A percentile compares a stretch with the other conserved stretches of the same genome.
Evolutionary conservation across 1,139 yeast genomes (phyloP).

Genomic region (Yamadazyma diospyri): DNA sequence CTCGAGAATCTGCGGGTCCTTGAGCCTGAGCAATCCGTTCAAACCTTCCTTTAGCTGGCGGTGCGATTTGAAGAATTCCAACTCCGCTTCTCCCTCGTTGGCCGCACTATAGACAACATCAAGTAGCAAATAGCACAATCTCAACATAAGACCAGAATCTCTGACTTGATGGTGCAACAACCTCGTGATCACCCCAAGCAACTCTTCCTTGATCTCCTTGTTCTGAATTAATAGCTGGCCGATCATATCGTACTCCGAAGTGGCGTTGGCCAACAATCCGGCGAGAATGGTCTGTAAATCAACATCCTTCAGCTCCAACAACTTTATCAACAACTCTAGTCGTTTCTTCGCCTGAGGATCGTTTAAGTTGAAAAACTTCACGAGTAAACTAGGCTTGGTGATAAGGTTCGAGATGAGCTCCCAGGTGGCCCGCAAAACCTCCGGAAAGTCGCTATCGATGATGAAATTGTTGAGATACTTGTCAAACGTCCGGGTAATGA

Average conservation of each 20-base stretch:
- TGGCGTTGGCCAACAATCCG: conserved; percentile 49
- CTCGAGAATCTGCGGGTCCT: conserved; percentile 18
- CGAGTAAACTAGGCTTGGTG: conserved; percentile 41
- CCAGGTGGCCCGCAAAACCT: conserved; percentile 44
- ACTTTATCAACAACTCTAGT: conserved; percentile 33
- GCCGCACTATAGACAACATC: conserved; percentile 28
- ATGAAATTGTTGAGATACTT: conserved; percentile 33
- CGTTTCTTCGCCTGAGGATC: conserved; percentile 25
- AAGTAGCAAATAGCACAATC: conserved; percentile 32
- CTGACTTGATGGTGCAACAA: conserved; percentile 27
- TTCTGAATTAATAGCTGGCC: conserved; percentile 27
- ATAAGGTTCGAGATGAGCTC: conserved; percentile 48
- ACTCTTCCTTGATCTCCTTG: conserved; percentile 19
- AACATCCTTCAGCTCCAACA: conserved; percentile 37
- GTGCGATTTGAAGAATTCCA: conserved; percentile 14
- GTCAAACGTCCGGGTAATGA: conserved; percentile 34
- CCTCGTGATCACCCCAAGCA: conserved; percentile 20
- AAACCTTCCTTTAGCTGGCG: conserved; percentile 20
- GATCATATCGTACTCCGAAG: conserved; percentile 46
- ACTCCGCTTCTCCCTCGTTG: conserved; percentile 8
- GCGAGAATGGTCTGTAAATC: conserved; percentile 40
- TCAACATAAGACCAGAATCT: conserved; percentile 30
- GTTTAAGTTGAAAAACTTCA: conserved; percentile 48
- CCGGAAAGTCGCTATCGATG: conserved; percentile 31
- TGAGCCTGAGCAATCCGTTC: conserved; percentile 12